Evolutionary conservation across 495 filamentous ascomycete genomes (phyloP), one percentile per base, ranked within the genome.

Genomic region (Haplographium delicatum): DNA sequence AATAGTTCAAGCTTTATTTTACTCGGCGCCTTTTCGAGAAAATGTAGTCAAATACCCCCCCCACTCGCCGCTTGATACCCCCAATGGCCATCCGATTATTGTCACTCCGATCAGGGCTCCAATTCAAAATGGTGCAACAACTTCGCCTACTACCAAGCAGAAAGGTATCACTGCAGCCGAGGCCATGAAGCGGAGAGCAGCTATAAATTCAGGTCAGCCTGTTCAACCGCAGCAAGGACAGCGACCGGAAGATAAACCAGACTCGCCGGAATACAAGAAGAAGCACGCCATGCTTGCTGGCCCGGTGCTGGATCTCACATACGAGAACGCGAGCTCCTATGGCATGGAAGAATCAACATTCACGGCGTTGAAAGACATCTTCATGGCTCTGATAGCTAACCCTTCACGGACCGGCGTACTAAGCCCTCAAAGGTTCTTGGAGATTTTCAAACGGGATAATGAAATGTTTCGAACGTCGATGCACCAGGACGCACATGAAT

Each of bases 401-500:
- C 70, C 80, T 50, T 86, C 86, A 15, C 81, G 89, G 49, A 88
- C 89, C 2, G 93, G 93, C 8, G 88, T 98, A 6, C 76, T 96
- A n/a, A 93, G 88, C 60, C 93, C 93, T 2, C 84, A 89, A 49
- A 84, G 90, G 57, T 97, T 98, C 54, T 70, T 98, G 40, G 94
- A 97, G 64, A 88, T 96, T 9, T 78, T 98, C 54, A 86, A 89
- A 62, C 78, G 88, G 23, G 89, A 97, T 54, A 91, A 97, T 62
- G 94, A 97, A 64, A 95, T 96, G 89, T 98, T 97, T 57, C 86
- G 90, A 40, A 86, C 86, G 30, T 84, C 89, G 19, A 94, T 96
- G 86, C 93, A 98, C 66, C 93, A 98, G 67, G 93, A 98, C 70
- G 93, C 93, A 5, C 93, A 98, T 61, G 93, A 98, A 57, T 98